Evolutionary conservation across 441 rosid species (phyloP), one percentile per base, ranked within the genome.

Genomic region (Populus hybrid): DNA sequence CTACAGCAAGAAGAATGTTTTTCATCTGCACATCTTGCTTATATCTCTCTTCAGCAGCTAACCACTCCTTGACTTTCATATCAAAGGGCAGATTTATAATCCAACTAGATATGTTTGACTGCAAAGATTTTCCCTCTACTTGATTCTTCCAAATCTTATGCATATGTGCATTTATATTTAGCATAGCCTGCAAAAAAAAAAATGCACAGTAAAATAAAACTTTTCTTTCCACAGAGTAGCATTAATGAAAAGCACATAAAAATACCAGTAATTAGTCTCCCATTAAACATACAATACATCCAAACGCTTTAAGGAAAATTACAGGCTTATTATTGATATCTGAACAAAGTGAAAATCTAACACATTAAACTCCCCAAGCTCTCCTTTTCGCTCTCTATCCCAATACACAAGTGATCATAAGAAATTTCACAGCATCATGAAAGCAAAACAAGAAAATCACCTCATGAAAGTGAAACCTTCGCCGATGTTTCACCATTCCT

Each of bases 381-480:
- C 73, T 73, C 28, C 28, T 28, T 3, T 20, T 6, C 30, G 63
- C 50, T 77, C 38, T 67, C 76, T 36, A 66, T 59, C 76, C 30
- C 59, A 16, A 75, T 23, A 78, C 30, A 35, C 57, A 79, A n/a
- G 35, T 28, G 35, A 75, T 10, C 26, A 7, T 18, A 8, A 46
- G 38, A 26, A n/a, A 28, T 63, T 6, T 46, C 50, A 70, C 72
- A 61, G 74, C 34, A 54, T 30, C 36, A 76, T 26, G 65, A 68
- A 9, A 70, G 23, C 67, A 66, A 10, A 71, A 67, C 46, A 21
- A 68, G 70, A 69, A 78, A 77, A 75, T 77, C 76, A 92, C 99
- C 95, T 92, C 95, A 81, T 95, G 98, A 78, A 95, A 93, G 83
- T 95, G 99, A 81, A 90, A 83, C 78, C 99, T 85, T 77, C 83